phyloP scores from a whole-genome alignment of 2,329 filamentous ascomycete genomes.

The Fusarium napiforme region DNA sequence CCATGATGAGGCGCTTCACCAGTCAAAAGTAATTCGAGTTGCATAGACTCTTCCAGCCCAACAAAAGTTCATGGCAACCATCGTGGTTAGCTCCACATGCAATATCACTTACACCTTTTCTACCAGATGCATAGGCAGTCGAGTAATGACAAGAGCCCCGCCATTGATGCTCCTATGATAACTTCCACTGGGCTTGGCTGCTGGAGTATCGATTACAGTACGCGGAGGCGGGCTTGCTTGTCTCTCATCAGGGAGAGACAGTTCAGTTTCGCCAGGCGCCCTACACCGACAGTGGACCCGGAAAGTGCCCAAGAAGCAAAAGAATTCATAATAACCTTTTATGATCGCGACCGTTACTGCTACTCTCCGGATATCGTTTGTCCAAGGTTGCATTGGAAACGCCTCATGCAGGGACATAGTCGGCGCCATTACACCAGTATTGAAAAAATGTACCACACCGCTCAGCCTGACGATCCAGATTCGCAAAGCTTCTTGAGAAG shows the following conservation, averaged over 20 bases:
- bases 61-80: conserved; percentile 20
- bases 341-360: conserved; percentile 1
- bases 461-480: conserved; percentile 11
- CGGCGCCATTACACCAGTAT: conserved; percentile 11
- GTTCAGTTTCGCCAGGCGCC: not conserved
- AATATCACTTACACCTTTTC: conserved; percentile 1
- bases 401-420: conserved; percentile 36
- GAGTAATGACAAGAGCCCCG: conserved; percentile 20
- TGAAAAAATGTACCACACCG: conserved; percentile 24
- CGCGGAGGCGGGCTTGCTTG: not conserved
- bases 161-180: conserved; percentile 24
- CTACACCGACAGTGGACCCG: conserved; percentile 1
- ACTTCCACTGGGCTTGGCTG: conserved; percentile 28
- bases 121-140: conserved; percentile 11
- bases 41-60: conserved; percentile 14
- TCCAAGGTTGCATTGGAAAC: conserved; percentile 24
- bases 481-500: conserved; percentile 8
- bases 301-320: conserved; percentile 1
- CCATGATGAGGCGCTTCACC: not conserved
- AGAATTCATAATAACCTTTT: conserved; percentile 1
- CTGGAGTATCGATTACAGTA: conserved; percentile 22
- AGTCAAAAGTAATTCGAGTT: conserved; percentile 2
- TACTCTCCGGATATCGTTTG: not conserved
- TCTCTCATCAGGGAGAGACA: not conserved
- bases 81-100: not conserved